Conservation (phyloP, 768 basidiomycete genomes). For the Suillus weaverae region DNA sequence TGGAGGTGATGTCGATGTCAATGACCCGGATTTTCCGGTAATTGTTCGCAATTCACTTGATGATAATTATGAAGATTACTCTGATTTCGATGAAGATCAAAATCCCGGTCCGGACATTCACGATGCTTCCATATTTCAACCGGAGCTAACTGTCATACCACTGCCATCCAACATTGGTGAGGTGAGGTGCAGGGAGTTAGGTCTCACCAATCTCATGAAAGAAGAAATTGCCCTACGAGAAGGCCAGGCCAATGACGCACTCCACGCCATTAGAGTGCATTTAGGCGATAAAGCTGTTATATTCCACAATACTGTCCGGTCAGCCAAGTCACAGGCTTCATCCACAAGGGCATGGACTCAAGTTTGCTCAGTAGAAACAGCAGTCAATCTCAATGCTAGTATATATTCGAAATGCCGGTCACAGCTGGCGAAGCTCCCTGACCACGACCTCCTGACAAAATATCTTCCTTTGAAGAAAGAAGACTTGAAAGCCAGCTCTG, state of each 20-base stretch:
- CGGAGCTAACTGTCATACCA: not conserved
- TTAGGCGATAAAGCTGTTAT: conserved; percentile 16
- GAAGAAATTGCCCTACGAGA: conserved; percentile 11
- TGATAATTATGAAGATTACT: not conserved
- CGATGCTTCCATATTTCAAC: not conserved
- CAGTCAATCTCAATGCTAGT: conserved; percentile 1
- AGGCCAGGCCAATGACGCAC: conserved; percentile 20
- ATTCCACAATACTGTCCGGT: not conserved
- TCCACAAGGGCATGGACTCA: conserved; percentile 5
- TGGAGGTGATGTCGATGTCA: not conserved
- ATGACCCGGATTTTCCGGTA: not conserved
- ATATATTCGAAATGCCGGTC: conserved; percentile 1
- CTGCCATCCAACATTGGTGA: conserved; percentile 1
- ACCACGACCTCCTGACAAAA: not conserved
- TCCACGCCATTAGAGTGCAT: conserved; percentile 9
- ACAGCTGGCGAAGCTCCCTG: not conserved
- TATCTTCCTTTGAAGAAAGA: conserved; percentile 4
- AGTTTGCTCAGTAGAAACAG: not conserved
- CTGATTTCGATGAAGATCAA: not conserved
- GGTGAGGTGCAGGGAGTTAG: not conserved
- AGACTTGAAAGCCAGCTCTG: conserved; percentile 8
- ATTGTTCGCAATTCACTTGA: not conserved
- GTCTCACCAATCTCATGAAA: not conserved
- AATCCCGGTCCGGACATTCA: not conserved
- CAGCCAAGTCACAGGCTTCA: not conserved